Evolutionary conservation across 1,284 basidiomycete genomes (phyloP).

Genomic region (Rhodotorula sp.): DNA sequence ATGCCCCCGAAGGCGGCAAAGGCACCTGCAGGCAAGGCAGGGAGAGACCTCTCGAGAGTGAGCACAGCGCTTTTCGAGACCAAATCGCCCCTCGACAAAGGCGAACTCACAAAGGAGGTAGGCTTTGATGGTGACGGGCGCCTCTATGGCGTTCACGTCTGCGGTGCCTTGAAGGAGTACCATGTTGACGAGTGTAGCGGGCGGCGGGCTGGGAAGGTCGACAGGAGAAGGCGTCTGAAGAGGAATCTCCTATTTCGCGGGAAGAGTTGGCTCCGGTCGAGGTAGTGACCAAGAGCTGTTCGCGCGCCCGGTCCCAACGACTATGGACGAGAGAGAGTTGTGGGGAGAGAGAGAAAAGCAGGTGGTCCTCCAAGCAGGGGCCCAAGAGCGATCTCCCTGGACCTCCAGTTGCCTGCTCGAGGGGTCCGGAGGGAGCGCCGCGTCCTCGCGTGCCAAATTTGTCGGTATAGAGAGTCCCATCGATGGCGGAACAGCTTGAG

Average conservation of each 20-base stretch:
- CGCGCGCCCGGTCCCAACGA: neutral
- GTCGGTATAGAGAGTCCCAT: too few relatives aligned
- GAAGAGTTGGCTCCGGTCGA: neutral
- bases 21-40: constrained; percentile 24
- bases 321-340: neutral
- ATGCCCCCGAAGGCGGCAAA: constrained; percentile 38
- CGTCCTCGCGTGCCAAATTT: too few relatives aligned
- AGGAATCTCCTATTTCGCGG: neutral
- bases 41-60: neutral
- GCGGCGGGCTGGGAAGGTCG: neutral
- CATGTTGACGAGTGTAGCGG: neutral
- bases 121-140: constrained; percentile 43
- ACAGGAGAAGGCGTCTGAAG: neutral
- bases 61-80: too few relatives aligned
- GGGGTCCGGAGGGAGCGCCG: too few relatives aligned
- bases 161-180: constrained; percentile 20
- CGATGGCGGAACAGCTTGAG: too few relatives aligned
- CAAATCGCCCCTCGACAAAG: constrained; percentile 5
- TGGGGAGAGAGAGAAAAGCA: neutral
- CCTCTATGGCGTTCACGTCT: constrained; percentile 39
- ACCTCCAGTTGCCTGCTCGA: too few relatives aligned
- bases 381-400: too few relatives aligned
- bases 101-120: constrained; percentile 33
- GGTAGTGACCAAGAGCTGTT: neutral
- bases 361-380: neutral